A percentile compares a stretch with the other conserved stretches of the same genome.
phyloP scores from a whole-genome alignment of 2,329 filamentous ascomycete species.

The Diaporthe vexans region DNA sequence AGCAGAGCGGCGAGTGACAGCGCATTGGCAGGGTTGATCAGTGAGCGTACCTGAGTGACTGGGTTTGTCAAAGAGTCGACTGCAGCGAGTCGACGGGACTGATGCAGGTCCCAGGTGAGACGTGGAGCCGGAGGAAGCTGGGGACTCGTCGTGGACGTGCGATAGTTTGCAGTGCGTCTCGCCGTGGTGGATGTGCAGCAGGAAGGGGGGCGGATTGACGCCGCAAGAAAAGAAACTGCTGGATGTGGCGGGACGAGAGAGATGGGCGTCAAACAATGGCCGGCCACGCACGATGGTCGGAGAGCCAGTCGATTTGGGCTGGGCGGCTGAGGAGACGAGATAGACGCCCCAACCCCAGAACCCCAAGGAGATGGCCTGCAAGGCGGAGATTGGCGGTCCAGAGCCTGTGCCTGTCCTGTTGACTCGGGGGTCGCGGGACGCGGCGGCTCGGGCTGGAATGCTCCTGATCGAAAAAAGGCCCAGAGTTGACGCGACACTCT shows the following conservation, averaged over 20 bases:
- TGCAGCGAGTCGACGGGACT: constrained; percentile 31
- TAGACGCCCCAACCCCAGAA: constrained; percentile 39
- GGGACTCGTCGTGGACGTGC: constrained; percentile 38
- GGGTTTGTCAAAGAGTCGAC: constrained; percentile 22
- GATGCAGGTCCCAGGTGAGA: constrained; percentile 38
- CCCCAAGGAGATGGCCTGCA: constrained; percentile 21
- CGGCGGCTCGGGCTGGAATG: constrained; percentile 29
- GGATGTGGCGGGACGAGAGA: constrained; percentile 40
- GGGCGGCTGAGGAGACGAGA: constrained; percentile 41
- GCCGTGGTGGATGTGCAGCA: constrained; percentile 35
- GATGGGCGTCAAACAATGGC: constrained; percentile 40
- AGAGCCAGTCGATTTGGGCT: constrained; percentile 28
- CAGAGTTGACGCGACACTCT: constrained; percentile 27
- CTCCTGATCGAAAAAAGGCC: constrained; percentile 24
- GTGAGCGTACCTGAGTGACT: constrained; percentile 39
- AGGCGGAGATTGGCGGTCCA: constrained; percentile 26
- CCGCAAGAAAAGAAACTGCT: constrained; percentile 34
- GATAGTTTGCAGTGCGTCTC: constrained; percentile 33
- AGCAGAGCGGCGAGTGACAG: constrained; percentile 35
- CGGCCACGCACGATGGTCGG: constrained; percentile 33
- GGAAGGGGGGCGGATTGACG: constrained; percentile 31
- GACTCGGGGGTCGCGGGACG: constrained; percentile 10
- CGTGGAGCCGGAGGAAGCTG: constrained; percentile 21
- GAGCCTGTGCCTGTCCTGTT: constrained; percentile 28
- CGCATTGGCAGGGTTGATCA: constrained; percentile 22